These are phyloP conservation scores for Salmacisia buchloeana DNA, from an alignment of 1,284 basidiomycete species.

Conservation along the genomic window DNA sequence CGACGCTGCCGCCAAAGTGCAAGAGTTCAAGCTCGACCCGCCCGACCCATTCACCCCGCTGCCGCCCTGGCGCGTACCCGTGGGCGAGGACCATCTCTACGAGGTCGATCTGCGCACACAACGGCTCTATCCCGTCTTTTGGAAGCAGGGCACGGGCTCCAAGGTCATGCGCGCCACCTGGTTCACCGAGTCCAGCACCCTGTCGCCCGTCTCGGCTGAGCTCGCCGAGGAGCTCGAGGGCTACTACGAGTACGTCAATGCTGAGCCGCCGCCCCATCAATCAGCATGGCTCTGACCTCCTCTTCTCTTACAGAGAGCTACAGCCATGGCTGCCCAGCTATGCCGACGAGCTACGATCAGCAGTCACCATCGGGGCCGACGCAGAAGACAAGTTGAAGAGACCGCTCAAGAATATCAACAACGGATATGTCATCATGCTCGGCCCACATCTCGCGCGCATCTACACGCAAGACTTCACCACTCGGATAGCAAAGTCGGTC, in stretches of 20 bases:
- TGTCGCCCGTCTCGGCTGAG: constrained; percentile 53
- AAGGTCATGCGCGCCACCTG: constrained; percentile 56
- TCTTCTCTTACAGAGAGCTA: constrained; percentile 20
- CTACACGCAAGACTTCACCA: constrained; percentile 30
- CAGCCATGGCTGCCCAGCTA: constrained; percentile 54
- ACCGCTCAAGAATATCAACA: constrained; percentile 47
- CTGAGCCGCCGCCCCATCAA: neutral
- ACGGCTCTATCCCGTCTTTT: constrained; percentile 57
- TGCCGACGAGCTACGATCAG: constrained; percentile 55
- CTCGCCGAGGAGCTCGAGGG: constrained; percentile 56
- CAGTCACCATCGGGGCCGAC: constrained; percentile 53
- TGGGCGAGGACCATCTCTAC: constrained; percentile 28
- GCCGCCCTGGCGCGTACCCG: constrained; percentile 26
- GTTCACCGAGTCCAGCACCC: constrained; percentile 55
- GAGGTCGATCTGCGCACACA: constrained; percentile 33
- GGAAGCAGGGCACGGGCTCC: constrained; percentile 54
- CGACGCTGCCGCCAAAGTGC: neutral
- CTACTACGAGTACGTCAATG: constrained; percentile 17
- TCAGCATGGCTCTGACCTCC: neutral
- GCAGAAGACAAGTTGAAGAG: constrained; percentile 58
- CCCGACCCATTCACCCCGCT: constrained; percentile 23
- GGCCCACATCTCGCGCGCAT: constrained; percentile 54
- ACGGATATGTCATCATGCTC: constrained; percentile 55
- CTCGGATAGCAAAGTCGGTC: constrained; percentile 32
- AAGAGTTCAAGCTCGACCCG: constrained; percentile 5